These are phyloP conservation scores for Podaxis sp. DNA, from an alignment of 768 basidiomycete genomes.

Conservation along the genomic window DNA sequence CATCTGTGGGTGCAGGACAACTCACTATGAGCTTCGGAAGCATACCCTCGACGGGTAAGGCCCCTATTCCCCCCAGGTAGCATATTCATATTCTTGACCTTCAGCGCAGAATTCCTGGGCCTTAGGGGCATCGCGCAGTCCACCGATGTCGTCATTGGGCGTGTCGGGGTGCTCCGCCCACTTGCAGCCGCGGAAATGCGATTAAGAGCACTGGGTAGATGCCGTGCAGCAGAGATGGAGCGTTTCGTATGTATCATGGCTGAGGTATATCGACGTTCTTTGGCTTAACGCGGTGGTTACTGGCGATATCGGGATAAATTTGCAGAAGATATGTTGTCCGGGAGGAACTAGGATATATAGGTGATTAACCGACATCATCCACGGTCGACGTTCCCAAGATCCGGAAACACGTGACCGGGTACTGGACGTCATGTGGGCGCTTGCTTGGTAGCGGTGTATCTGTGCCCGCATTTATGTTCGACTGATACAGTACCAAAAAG, in stretches of 20 bases:
- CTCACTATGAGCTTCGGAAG: constrained; percentile 30
- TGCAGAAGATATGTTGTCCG: not conserved
- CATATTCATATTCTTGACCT: not conserved
- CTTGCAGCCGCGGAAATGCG: constrained; percentile 14
- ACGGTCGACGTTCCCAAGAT: constrained; percentile 13
- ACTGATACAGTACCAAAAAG: not conserved
- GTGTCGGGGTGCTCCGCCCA: constrained; percentile 15
- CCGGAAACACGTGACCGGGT: constrained; percentile 16
- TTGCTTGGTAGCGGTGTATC: not conserved
- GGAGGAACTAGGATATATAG: constrained; percentile 8
- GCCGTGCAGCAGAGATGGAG: constrained; percentile 25
- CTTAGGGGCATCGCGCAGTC: not conserved
- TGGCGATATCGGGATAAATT: not conserved
- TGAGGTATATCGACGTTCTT: not conserved
- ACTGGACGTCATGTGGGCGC: not conserved
- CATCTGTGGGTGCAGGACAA: not conserved
- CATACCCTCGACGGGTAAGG: constrained; percentile 20
- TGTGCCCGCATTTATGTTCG: not conserved
- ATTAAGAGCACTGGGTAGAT: constrained; percentile 22
- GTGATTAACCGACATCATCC: constrained; percentile 1
- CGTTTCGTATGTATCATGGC: constrained; percentile 38
- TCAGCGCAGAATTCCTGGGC: not conserved
- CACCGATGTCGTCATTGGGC: constrained; percentile 14
- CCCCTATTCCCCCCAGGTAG: not conserved
- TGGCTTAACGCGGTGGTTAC: not conserved